Conservation (phyloP, 2,329 filamentous ascomycete genomes). For the Paracoccidioides lutzii region DNA sequence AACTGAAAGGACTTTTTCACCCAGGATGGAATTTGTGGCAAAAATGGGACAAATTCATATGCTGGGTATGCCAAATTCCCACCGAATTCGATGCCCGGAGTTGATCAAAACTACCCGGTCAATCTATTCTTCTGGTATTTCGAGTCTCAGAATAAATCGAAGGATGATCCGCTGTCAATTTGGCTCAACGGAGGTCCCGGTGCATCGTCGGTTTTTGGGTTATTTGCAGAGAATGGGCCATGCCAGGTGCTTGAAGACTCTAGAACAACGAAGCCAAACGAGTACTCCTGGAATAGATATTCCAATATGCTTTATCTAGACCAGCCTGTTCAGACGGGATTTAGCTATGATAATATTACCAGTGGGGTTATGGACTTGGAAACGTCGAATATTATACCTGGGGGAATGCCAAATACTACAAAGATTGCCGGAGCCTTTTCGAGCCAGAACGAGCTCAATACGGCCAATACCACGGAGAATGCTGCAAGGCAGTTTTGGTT, state of each 20-base stretch:
- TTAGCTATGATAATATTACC: slow-evolving; percentile 26
- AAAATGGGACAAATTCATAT: slow-evolving; percentile 26
- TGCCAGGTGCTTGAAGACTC: slow-evolving; percentile 41
- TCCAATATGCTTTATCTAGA: slow-evolving; percentile 58
- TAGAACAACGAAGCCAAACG: slow-evolving; percentile 41
- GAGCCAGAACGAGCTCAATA: slow-evolving; percentile 3
- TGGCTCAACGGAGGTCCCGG: slow-evolving; percentile 55
- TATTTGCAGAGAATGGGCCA: slow-evolving; percentile 40
- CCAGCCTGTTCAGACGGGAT: slow-evolving; percentile 48
- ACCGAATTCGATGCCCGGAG: slow-evolving; percentile 29
- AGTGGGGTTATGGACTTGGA: slow-evolving; percentile 19
- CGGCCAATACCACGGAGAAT: slow-evolving; percentile 25
- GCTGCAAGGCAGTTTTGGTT: slow-evolving; percentile 40
- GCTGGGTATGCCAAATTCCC: slow-evolving; percentile 48
- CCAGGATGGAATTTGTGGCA: neutral
- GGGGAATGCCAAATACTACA: neutral
- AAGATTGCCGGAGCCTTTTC: neutral
- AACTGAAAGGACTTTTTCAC: neutral
- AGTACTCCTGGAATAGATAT: slow-evolving; percentile 50
- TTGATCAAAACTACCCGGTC: slow-evolving; percentile 39
- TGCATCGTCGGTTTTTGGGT: slow-evolving; percentile 44
- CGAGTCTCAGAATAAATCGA: slow-evolving; percentile 40
- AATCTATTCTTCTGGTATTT: slow-evolving; percentile 57
- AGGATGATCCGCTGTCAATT: slow-evolving; percentile 43
- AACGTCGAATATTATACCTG: neutral